Percentiles rank a stretch among this genome's conserved stretches.
Evolutionary conservation across 2,329 filamentous ascomycete genomes (phyloP).

Genomic region (Sporothrix dimorphospora): DNA sequence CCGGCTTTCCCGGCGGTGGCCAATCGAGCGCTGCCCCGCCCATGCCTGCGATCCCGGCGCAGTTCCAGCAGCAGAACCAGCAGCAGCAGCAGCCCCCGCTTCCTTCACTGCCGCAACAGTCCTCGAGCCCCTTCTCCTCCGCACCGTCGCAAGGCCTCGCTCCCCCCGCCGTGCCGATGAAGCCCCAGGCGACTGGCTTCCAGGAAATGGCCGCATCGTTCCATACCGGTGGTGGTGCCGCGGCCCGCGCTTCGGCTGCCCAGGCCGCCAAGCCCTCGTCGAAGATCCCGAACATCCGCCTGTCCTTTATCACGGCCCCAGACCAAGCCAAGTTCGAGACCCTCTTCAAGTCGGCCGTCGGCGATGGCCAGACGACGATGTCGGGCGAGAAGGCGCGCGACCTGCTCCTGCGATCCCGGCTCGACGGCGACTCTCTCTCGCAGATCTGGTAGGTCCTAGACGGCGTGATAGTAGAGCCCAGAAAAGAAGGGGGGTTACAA

Average conservation of each 20-base stretch:
- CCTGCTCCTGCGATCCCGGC: slow-evolving; percentile 81
- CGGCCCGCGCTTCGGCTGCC: slow-evolving; percentile 47
- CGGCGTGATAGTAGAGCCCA: slow-evolving; percentile 25
- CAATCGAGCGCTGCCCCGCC: slow-evolving; percentile 60
- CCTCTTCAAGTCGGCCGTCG: slow-evolving; percentile 92
- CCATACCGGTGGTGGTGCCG: slow-evolving; percentile 50
- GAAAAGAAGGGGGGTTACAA: background rate
- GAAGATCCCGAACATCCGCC: slow-evolving; percentile 89
- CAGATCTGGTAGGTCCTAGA: slow-evolving; percentile 76
- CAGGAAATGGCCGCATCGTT: slow-evolving; percentile 69
- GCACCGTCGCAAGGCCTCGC: slow-evolving; percentile 52
- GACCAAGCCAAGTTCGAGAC: slow-evolving; percentile 98
- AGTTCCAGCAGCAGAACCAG: slow-evolving; percentile 62
- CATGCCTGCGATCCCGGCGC: slow-evolving; percentile 62
- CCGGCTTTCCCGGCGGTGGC: slow-evolving; percentile 62
- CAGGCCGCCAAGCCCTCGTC: slow-evolving; percentile 58
- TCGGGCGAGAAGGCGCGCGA: slow-evolving; percentile 92
- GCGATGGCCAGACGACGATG: slow-evolving; percentile 80
- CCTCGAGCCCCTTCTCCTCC: slow-evolving; percentile 50
- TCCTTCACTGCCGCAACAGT: slow-evolving; percentile 43
- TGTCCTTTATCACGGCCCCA: slow-evolving; percentile 93
- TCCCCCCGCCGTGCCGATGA: slow-evolving; percentile 59
- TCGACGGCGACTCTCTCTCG: slow-evolving; percentile 83
- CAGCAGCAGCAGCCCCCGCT: slow-evolving; percentile 40
- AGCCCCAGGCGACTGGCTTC: slow-evolving; percentile 69